These are phyloP conservation scores for Dentipellis fragilis DNA, from an alignment of 768 basidiomycete species.

Conservation along the genomic window DNA sequence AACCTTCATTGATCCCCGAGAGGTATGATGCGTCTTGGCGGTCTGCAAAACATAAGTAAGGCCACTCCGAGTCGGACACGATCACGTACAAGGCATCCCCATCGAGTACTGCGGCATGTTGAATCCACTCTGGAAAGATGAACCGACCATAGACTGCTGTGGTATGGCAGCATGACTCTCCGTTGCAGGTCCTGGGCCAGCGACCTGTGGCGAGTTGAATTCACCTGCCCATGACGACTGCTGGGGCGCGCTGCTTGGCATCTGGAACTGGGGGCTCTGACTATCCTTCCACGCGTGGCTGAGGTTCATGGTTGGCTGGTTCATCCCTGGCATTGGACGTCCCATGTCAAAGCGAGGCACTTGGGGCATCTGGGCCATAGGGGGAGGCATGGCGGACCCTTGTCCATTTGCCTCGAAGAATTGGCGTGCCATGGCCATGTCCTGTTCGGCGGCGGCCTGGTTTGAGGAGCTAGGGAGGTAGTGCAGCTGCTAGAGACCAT, in stretches of 20 bases:
- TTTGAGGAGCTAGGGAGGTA: conserved; percentile 57
- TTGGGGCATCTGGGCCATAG: conserved; percentile 25
- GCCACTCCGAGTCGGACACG: background rate
- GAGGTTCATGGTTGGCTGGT: background rate
- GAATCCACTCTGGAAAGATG: background rate
- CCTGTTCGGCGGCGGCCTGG: conserved; percentile 45
- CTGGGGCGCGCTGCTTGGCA: background rate
- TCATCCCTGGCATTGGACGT: background rate
- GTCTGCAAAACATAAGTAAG: background rate
- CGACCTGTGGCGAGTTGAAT: conserved; percentile 7
- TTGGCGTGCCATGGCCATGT: conserved; percentile 65
- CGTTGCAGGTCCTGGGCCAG: background rate
- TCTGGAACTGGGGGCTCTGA: too few relatives aligned
- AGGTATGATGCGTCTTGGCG: background rate
- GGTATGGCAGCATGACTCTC: background rate
- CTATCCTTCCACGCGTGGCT: conserved; percentile 8
- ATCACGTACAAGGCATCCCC: background rate
- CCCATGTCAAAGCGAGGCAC: conserved; percentile 22
- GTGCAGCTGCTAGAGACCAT: conserved; percentile 42
- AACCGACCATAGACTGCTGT: background rate
- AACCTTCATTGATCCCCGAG: background rate
- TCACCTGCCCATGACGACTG: conserved; percentile 15
- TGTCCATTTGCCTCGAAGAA: conserved; percentile 54
- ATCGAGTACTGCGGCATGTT: background rate
- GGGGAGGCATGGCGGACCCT: conserved; percentile 22